Base-by-base conservation (phyloP, 805 yeast genomes). In the Candida caryicola region DNA sequence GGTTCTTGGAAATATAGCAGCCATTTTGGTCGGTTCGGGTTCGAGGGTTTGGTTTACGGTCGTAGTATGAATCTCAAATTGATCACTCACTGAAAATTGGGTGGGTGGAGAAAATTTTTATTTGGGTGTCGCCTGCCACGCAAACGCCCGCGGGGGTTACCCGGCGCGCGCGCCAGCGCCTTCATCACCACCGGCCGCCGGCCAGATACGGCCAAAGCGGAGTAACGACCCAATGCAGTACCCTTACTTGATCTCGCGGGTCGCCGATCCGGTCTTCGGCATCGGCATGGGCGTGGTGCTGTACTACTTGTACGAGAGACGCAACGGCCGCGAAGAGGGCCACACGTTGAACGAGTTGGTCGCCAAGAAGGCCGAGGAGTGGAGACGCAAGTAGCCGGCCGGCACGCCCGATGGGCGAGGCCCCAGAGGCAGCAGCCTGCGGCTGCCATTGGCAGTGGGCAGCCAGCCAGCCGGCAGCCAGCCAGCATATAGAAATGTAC, bases 241-340 rank as follows among this genome's bases (percentile, higher is more conserved):
- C 49, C 77, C 74, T 27, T 74, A 73, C 53, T 60, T 77, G 37
- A 62, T 77, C 10, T 70, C 76, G 12, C 73, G 82, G 51, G 62
- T 68, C 45, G 55, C 74, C 7, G 95, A 85, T 54, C 88, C 91
- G 4, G 18, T 81, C 2, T 73, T 82, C 45, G 90, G 84, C 2
- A 51, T 83, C 2, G 54, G 69, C 0, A 71, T 83, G 2, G 95
- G 95, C 1, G 69, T 74, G 0, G 60, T 74, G 5, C 77, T 88
- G 4, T 85, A 79, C 55, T 81, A 75, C 46, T 61, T 79, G 7
- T 79, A 81, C 46, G 95, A 85, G 54, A 60, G 54, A 42, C 68
- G 85, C 47, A 69, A 69, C 1, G 77, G 75, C 2, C 68, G 85
- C 47, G 70, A 71, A 23, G 72, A 70, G 35, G 88, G 86, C 9